These are phyloP conservation scores for Spathaspora girioi DNA, from an alignment of 805 yeast species.

Conservation along the genomic window DNA sequence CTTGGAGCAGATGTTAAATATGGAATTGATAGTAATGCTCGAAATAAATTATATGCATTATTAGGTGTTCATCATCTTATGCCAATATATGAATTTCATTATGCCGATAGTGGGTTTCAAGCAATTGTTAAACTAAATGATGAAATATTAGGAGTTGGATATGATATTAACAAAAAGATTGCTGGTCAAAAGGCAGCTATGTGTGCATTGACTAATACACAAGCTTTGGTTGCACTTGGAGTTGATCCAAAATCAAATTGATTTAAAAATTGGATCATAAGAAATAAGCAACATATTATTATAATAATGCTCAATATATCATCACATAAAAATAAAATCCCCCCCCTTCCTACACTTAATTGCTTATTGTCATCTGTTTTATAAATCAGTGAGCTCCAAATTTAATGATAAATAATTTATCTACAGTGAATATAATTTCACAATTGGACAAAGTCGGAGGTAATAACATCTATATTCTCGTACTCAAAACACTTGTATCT, in stretches of 20 bases:
- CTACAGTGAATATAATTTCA: no score
- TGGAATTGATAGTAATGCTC: slow-evolving; percentile 18
- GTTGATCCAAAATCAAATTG: not conserved
- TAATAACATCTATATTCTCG: no score
- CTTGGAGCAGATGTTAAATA: not conserved
- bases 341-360: no score
- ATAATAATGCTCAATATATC: no score
- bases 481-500: no score
- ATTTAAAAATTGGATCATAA: no score
- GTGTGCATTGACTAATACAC: slow-evolving; percentile 17
- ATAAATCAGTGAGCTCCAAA: no score
- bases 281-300: no score
- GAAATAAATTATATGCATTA: slow-evolving; percentile 26
- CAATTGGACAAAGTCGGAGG: no score
- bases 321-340: no score
- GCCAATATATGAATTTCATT: slow-evolving; percentile 27
- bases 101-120: slow-evolving; percentile 17
- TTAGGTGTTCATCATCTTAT: slow-evolving; percentile 18
- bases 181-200: slow-evolving; percentile 40
- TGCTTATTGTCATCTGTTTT: no score
- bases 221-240: slow-evolving; percentile 9
- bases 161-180: slow-evolving; percentile 30
- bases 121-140: slow-evolving; percentile 25
- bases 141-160: slow-evolving; percentile 26
- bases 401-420: no score